A percentile compares a stretch with the other conserved stretches of the same genome.
Conservation (phyloP, 495 filamentous ascomycete genomes). For the Tuber brumale region DNA sequence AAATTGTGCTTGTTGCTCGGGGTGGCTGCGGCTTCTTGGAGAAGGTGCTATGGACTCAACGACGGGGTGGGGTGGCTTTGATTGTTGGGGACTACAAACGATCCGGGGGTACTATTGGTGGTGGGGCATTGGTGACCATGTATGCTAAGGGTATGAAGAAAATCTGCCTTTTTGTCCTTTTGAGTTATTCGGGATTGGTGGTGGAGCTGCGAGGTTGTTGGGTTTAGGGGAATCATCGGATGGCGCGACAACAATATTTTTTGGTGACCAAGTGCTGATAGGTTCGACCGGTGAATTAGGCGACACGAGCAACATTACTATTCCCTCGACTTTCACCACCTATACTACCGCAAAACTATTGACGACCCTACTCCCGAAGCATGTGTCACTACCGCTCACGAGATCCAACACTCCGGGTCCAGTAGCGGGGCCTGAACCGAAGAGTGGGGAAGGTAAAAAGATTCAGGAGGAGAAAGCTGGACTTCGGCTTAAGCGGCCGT, state of each 20-base stretch:
- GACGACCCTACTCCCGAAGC: slow-evolving; percentile 58
- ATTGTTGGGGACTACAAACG: slow-evolving; percentile 91
- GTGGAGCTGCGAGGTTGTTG: neutral
- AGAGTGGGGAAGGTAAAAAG: slow-evolving; percentile 44
- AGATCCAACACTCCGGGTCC: slow-evolving; percentile 34
- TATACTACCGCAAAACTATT: slow-evolving; percentile 89
- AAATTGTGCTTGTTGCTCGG: slow-evolving; percentile 79
- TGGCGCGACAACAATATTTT: slow-evolving; percentile 2
- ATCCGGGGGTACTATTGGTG: slow-evolving; percentile 53
- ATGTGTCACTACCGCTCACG: slow-evolving; percentile 10
- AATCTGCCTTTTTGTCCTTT: slow-evolving; percentile 16
- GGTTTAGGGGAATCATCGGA: neutral
- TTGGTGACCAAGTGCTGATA: slow-evolving; percentile 7
- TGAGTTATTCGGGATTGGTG: neutral
- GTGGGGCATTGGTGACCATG: slow-evolving; percentile 74
- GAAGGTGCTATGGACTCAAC: slow-evolving; percentile 93
- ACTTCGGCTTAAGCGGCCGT: slow-evolving; percentile 25
- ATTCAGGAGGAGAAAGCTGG: slow-evolving; percentile 41
- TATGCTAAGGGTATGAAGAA: slow-evolving; percentile 56
- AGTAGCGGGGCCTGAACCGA: slow-evolving; percentile 49
- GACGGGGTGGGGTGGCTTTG: slow-evolving; percentile 76
- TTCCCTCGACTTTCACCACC: slow-evolving; percentile 90
- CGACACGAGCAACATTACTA: slow-evolving; percentile 88
- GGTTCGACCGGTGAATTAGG: slow-evolving; percentile 45
- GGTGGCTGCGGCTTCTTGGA: slow-evolving; percentile 95